Base-by-base conservation (phyloP, 768 basidiomycete genomes). In the Tephrocybe sp. region DNA sequence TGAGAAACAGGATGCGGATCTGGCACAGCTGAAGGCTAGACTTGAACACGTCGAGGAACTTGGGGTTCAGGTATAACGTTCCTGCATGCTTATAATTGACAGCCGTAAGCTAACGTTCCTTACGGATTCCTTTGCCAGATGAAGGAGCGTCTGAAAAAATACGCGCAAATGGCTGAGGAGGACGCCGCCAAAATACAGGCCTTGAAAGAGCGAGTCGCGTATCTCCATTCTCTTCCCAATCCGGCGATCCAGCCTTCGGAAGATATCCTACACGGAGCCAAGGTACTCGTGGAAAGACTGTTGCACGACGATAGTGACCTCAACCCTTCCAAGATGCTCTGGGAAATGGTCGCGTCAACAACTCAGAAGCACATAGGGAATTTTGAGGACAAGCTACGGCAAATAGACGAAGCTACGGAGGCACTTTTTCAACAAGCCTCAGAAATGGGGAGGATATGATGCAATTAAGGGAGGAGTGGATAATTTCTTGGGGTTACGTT, bases 61-160 rank as follows among this genome's bases (percentile, higher is more conserved):
- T 19, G 36, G 49, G 22, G 12, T 7, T 5, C 46, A 56, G 51
- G 55, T 49, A 13, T n/a, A n/a, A n/a, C n/a, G n/a, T n/a, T n/a
- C n/a, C n/a, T n/a, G n/a, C n/a, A n/a, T n/a, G n/a, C n/a, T n/a
- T n/a, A n/a, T n/a, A n/a, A n/a, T n/a, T n/a, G n/a, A n/a, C n/a
- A n/a, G n/a, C n/a, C n/a, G n/a, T n/a, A n/a, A n/a, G n/a, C n/a
- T n/a, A n/a, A n/a, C n/a, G n/a, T n/a, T n/a, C n/a, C n/a, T n/a
- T n/a, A n/a, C 26, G 3, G 26, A 26, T 7, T 26, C 26, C 26
- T 26, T 4, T 26, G 26, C 7, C 22, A 55, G 54, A 55, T 48
- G 45, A 46, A 39, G 26, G 12, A 23, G 19, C 22, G 40, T 22
- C 41, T 55, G 13, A 36, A 35, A 9, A 30, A 7, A 35, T 55